Percentiles rank a stretch among this genome's conserved stretches.
These are phyloP conservation scores for Lentinula guzmanii DNA, from an alignment of 768 basidiomycete genomes.

Conservation along the genomic window DNA sequence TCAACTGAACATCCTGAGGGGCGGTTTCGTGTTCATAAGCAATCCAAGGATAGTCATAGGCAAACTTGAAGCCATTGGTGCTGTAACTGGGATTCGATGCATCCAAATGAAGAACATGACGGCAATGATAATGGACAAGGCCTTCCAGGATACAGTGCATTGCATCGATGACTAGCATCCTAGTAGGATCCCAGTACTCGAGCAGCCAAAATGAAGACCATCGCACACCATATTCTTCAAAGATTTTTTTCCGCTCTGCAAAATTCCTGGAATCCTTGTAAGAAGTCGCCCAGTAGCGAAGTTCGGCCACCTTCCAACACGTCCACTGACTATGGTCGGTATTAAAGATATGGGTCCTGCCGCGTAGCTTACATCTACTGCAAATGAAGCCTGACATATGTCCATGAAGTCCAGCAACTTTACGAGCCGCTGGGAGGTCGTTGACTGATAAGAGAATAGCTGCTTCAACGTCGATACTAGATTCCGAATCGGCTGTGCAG, in stretches of 20 bases:
- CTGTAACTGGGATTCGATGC: neutral
- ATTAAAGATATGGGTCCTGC: conserved; percentile 19
- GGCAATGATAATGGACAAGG: conserved; percentile 24
- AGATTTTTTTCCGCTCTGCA: conserved; percentile 12
- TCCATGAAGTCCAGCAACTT: conserved; percentile 18
- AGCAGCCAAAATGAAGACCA: conserved; percentile 26
- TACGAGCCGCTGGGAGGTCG: conserved; percentile 24
- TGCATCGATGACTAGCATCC: conserved; percentile 25
- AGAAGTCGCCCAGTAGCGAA: conserved; percentile 10
- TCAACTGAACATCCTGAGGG: neutral
- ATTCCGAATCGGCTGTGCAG: conserved; percentile 11
- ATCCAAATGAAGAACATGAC: conserved; percentile 6
- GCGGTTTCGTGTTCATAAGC: neutral
- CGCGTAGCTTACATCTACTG: conserved; percentile 16
- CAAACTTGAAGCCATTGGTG: neutral
- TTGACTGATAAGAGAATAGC: conserved; percentile 21
- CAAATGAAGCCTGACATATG: conserved; percentile 19
- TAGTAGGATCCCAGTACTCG: neutral
- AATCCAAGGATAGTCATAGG: neutral
- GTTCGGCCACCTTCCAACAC: conserved; percentile 8
- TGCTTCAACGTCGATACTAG: conserved; percentile 8
- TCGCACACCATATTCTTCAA: conserved; percentile 18
- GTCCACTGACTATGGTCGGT: conserved; percentile 21
- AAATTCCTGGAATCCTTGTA: conserved; percentile 17
- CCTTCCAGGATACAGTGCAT: conserved; percentile 37